Conservation (phyloP, 2,329 filamentous ascomycete species). For the Coleophoma cylindrospora region DNA sequence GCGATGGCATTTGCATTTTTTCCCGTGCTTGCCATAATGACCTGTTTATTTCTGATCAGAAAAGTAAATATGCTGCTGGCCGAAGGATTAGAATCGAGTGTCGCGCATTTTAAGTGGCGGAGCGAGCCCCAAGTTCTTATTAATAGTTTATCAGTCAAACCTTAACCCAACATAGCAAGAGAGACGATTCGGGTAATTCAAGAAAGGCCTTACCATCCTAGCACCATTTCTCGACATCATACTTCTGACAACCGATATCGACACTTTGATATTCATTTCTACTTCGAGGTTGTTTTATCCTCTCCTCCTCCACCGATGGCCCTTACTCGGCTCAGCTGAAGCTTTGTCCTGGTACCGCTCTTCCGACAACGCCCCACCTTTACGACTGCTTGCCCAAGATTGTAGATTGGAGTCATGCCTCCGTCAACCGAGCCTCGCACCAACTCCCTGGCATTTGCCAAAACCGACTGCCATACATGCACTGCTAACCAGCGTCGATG, state of each 20-base stretch:
- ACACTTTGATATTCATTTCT: background rate
- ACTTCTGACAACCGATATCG: background rate
- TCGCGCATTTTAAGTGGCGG: background rate
- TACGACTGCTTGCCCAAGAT: background rate
- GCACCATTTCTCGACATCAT: background rate
- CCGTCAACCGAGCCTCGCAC: background rate
- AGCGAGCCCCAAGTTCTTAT: too few relatives aligned
- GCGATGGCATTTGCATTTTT: background rate
- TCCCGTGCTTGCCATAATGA: background rate
- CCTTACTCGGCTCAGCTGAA: background rate
- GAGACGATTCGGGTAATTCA: background rate
- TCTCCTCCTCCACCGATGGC: background rate
- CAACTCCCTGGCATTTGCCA: conserved; percentile 1
- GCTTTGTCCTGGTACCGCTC: background rate
- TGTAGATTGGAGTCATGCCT: background rate
- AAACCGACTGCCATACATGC: conserved; percentile 1
- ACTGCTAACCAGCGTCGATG: background rate
- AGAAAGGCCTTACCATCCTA: background rate
- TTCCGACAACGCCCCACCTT: background rate
- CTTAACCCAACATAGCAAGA: background rate
- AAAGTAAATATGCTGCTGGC: background rate
- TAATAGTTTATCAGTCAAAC: background rate
- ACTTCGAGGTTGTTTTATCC: background rate
- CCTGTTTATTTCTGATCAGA: background rate
- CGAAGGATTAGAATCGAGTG: background rate